A percentile compares a stretch with the other conserved stretches of the same genome.
Evolutionary conservation across 768 basidiomycete species (phyloP).

Genomic region (Leccinum obscurum): DNA sequence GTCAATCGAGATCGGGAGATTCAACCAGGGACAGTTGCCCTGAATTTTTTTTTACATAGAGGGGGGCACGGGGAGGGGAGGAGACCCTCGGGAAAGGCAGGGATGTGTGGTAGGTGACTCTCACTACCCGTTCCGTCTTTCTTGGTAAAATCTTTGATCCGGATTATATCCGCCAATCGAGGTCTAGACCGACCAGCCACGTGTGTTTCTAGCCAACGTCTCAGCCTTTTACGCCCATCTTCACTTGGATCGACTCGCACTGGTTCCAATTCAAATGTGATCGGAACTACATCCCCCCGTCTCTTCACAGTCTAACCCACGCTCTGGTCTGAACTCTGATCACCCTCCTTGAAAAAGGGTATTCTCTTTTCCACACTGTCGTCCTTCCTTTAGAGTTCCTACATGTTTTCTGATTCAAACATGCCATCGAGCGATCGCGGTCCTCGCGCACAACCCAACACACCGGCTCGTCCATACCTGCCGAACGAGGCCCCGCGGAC

Average conservation of each 20-base stretch:
- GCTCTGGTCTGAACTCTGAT: slow-evolving; percentile 11
- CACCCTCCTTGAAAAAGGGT: neutral
- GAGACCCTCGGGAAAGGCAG: too few species aligned
- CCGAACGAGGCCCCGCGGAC: slow-evolving; percentile 10
- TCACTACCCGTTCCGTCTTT: neutral
- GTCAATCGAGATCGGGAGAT: neutral
- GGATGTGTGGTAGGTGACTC: too few species aligned
- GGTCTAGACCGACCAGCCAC: too few species aligned
- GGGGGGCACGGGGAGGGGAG: too few species aligned
- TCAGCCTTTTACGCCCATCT: too few species aligned
- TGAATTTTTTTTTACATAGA: too few species aligned
- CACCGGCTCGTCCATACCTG: slow-evolving; percentile 2
- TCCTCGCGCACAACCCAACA: slow-evolving; percentile 4
- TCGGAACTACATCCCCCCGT: neutral
- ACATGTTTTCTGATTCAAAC: neutral
- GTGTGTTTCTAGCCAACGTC: too few species aligned
- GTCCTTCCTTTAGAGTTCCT: neutral
- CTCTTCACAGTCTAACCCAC: neutral
- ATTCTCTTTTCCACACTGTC: too few species aligned
- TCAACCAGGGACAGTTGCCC: too few species aligned
- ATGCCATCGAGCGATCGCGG: slow-evolving; percentile 13
- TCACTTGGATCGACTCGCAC: neutral
- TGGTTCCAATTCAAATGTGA: slow-evolving; percentile 26
- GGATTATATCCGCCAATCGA: neutral
- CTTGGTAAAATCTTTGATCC: neutral